A percentile compares a stretch with the other conserved stretches of the same genome.
Evolutionary conservation across 139 green algal genomes (phyloP).

Genomic region (Closterium sp.): DNA sequence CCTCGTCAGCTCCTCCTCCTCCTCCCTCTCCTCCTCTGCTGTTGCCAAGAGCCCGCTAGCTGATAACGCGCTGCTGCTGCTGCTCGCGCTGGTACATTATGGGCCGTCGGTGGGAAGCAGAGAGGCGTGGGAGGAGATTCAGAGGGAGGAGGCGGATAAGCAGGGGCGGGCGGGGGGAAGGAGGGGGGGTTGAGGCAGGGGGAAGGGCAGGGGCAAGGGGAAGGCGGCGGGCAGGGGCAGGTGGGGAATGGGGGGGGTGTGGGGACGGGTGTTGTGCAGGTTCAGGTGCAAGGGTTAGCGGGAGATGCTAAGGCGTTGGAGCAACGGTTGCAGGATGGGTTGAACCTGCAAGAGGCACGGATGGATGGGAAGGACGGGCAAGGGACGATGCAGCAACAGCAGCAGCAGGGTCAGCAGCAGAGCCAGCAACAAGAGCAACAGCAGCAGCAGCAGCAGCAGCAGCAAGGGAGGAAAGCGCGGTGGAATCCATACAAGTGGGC

Average conservation of each 20-base stretch:
- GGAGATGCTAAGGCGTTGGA: background rate
- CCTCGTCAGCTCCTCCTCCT: slow-evolving; percentile 47
- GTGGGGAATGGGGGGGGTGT: background rate
- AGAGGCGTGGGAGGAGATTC: background rate
- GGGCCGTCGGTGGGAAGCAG: background rate
- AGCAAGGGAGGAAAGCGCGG: background rate
- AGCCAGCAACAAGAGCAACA: background rate
- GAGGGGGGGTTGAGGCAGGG: background rate
- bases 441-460: background rate
- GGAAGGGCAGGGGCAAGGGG: background rate
- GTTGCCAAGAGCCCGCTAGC: slow-evolving; percentile 56
- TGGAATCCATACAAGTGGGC: slow-evolving; percentile 63
- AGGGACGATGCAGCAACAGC: background rate
- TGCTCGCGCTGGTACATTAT: slow-evolving; percentile 70
- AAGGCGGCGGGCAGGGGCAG: too few species aligned
- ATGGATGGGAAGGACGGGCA: background rate
- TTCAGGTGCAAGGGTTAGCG: background rate
- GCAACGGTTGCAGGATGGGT: background rate
- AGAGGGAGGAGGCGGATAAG: background rate
- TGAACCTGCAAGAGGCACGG: background rate
- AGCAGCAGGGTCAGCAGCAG: slow-evolving; percentile 7
- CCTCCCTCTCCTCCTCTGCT: background rate
- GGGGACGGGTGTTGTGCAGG: background rate
- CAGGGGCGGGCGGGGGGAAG: too few species aligned
- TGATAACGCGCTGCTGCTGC: slow-evolving; percentile 57